A percentile compares a stretch with the other conserved stretches of the same genome.
Evolutionary conservation across 225 moss, liverwort and hornwort genomes (phyloP).

Genomic region (Polytrichum formosum): DNA sequence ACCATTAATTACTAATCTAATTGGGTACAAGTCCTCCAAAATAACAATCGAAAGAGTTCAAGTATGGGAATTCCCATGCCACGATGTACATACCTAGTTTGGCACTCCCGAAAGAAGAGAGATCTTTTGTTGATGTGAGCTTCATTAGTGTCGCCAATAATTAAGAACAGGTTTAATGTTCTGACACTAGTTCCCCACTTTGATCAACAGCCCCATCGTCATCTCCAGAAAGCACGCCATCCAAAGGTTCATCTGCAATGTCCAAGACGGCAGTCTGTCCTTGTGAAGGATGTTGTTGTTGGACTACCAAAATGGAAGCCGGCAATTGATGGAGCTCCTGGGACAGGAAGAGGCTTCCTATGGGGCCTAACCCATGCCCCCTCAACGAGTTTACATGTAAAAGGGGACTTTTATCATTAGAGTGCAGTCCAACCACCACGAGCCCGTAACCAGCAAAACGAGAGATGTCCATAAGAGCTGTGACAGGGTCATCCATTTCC

Average conservation of each 20-base stretch:
- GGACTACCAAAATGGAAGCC: constrained; percentile 8
- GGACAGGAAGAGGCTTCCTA: constrained; percentile 31
- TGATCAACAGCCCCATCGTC: background rate
- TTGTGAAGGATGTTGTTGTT: constrained; percentile 11
- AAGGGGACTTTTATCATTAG: constrained; percentile 8
- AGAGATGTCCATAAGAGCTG: constrained; percentile 16
- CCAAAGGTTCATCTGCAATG: background rate
- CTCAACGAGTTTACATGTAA: constrained; percentile 2
- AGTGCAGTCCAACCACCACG: constrained; percentile 29
- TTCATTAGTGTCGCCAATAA: too few species aligned
- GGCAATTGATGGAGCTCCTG: background rate
- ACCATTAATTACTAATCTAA: too few species aligned
- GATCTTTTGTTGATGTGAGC: too few species aligned
- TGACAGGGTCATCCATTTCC: constrained; percentile 21
- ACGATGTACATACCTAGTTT: too few species aligned
- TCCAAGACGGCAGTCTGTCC: background rate
- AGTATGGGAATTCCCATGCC: too few species aligned
- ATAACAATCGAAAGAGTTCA: too few species aligned
- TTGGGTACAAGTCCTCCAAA: too few species aligned
- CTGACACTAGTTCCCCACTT: too few species aligned
- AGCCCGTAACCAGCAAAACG: constrained; percentile 11
- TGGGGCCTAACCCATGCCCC: constrained; percentile 23
- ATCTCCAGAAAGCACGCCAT: background rate
- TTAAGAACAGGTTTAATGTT: too few species aligned
- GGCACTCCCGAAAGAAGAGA: too few species aligned